Conservation (phyloP, 1,284 basidiomycete species). For the Leccinum fallax region DNA sequence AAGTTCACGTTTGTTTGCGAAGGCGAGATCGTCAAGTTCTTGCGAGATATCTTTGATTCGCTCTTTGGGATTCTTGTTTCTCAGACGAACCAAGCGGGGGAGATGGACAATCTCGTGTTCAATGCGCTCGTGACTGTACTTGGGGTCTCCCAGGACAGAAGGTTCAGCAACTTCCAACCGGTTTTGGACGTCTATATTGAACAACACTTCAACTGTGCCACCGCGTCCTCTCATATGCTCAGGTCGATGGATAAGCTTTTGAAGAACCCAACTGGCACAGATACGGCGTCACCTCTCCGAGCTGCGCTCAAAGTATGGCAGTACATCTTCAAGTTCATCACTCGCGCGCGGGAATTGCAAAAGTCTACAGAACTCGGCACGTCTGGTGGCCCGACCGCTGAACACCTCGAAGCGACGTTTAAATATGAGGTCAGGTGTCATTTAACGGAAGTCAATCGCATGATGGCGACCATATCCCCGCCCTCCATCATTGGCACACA, state of each 20-base stretch:
- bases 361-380: slow-evolving; percentile 78
- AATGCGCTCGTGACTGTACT: slow-evolving; percentile 89
- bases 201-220: slow-evolving; percentile 80
- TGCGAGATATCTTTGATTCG: slow-evolving; percentile 83
- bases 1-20: slow-evolving; percentile 93
- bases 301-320: slow-evolving; percentile 96
- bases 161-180: slow-evolving; percentile 93
- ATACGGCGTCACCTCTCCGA: slow-evolving; percentile 78
- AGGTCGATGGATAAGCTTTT: slow-evolving; percentile 87
- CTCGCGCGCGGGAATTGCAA: slow-evolving; percentile 86
- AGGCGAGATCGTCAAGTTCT: slow-evolving; percentile 93
- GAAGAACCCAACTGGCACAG: slow-evolving; percentile 69
- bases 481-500: slow-evolving; percentile 93
- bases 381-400: slow-evolving; percentile 77
- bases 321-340: slow-evolving; percentile 93
- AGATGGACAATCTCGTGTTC: slow-evolving; percentile 90
- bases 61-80: slow-evolving; percentile 90
- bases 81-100: slow-evolving; percentile 69
- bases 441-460: slow-evolving; percentile 79
- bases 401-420: slow-evolving; percentile 86
- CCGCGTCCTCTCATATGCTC: slow-evolving; percentile 81
- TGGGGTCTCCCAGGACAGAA: slow-evolving; percentile 88
- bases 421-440: slow-evolving; percentile 80
- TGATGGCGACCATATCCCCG: slow-evolving; percentile 85
- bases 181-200: slow-evolving; percentile 94